Conservation (phyloP, 768 basidiomycete genomes). For the Auricularia sp. region DNA sequence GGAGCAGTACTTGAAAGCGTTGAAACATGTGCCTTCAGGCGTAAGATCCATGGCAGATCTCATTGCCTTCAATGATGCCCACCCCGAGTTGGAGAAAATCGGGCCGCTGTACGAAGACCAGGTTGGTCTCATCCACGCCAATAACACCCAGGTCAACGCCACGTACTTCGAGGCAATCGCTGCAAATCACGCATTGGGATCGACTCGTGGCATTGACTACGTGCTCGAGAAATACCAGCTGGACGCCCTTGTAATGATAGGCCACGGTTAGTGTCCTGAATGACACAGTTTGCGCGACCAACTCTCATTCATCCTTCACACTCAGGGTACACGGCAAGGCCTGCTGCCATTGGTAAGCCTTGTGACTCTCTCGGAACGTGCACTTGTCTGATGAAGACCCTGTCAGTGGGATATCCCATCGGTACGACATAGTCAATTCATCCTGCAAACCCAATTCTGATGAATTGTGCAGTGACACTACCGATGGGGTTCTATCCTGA, state of each 20-base stretch:
- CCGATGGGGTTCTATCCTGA: conserved; percentile 52
- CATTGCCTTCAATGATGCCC: conserved; percentile 45
- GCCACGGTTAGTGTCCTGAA: background rate
- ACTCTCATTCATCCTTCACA: background rate
- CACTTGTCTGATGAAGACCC: background rate
- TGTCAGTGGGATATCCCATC: conserved; percentile 23
- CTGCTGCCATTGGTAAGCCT: conserved; percentile 2
- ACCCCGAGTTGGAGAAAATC: conserved; percentile 38
- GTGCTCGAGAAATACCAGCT: conserved; percentile 10
- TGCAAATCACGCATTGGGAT: conserved; percentile 42
- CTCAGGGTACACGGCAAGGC: background rate
- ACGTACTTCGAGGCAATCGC: conserved; percentile 36
- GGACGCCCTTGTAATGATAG: conserved; percentile 10
- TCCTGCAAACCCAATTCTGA: background rate
- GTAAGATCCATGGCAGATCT: conserved; percentile 47
- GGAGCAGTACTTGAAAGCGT: conserved; percentile 35
- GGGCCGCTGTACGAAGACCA: conserved; percentile 4
- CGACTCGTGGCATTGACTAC: conserved; percentile 28
- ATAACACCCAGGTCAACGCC: conserved; percentile 18
- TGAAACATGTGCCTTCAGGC: conserved; percentile 46
- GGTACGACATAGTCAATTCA: conserved; percentile 15
- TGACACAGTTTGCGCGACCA: conserved; percentile 5
- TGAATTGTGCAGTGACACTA: conserved; percentile 29
- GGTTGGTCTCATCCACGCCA: conserved; percentile 15
- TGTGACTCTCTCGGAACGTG: conserved; percentile 19